Conservation (phyloP, 257 asterid species). For the Solanum dulcamara region DNA sequence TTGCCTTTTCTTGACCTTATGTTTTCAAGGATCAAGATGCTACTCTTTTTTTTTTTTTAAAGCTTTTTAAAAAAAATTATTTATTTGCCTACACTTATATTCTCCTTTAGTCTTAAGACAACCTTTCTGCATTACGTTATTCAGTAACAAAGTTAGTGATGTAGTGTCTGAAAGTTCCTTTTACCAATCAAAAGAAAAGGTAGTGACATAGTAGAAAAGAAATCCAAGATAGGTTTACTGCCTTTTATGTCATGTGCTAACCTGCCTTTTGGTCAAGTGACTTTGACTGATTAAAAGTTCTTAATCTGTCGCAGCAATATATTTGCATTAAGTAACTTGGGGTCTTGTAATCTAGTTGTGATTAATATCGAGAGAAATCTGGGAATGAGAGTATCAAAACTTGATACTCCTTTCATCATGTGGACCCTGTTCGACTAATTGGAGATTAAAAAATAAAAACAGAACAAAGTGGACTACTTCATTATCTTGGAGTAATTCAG, state of each 20-base stretch:
- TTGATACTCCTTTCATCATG: not conserved
- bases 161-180: not conserved
- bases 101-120: not conserved
- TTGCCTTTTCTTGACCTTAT: not conserved
- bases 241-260: not conserved
- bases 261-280: not conserved
- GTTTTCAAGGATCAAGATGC: not conserved
- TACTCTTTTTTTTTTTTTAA: not conserved
- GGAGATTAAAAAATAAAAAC: not conserved
- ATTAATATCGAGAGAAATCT: not conserved
- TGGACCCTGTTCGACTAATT: not conserved
- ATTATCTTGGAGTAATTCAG: not conserved
- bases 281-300: not conserved
- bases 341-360: not conserved
- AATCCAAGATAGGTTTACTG: not conserved
- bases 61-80: no score
- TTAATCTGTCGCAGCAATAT: not conserved
- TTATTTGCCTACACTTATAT: not conserved
- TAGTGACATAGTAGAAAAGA: not conserved
- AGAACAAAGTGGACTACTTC: not conserved
- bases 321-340: not conserved
- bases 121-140: not conserved
- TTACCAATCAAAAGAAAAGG: not conserved
- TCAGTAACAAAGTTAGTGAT: not conserved
- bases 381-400: not conserved